phyloP scores from a whole-genome alignment of 2,329 filamentous ascomycete genomes.

The Thelonectria olida region DNA sequence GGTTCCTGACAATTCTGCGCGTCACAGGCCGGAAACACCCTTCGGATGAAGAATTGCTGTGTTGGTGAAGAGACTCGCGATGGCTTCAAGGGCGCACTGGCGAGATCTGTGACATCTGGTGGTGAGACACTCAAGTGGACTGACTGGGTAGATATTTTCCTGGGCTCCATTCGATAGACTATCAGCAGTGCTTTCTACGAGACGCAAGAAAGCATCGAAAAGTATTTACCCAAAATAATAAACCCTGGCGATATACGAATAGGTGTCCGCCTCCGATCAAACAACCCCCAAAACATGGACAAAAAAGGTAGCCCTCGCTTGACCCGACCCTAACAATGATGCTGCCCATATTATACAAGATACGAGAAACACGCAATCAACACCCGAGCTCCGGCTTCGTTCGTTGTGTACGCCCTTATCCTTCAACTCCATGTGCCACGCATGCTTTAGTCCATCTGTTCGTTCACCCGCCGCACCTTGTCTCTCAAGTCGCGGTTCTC shows the following conservation, averaged over 20 bases:
- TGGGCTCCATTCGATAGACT: background rate
- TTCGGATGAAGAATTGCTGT: too few species aligned
- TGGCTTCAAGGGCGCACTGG: background rate
- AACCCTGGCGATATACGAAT: conserved; percentile 8
- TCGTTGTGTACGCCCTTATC: conserved; percentile 17
- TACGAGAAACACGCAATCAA: conserved; percentile 23
- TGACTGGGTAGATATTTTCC: too few species aligned
- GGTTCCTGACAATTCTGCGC: background rate
- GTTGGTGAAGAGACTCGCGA: background rate
- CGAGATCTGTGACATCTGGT: background rate
- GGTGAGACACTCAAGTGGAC: too few species aligned
- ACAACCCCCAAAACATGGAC: conserved; percentile 15
- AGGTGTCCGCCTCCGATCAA: conserved; percentile 15
- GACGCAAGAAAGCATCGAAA: conserved; percentile 7
- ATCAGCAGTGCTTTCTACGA: background rate
- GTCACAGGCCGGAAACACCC: background rate
- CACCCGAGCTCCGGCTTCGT: conserved; percentile 36
- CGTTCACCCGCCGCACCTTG: conserved; percentile 59
- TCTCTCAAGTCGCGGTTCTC: conserved; percentile 77
- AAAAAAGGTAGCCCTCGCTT: conserved; percentile 16
- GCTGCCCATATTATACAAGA: conserved; percentile 38
- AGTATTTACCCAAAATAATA: conserved; percentile 19
- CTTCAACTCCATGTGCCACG: conserved; percentile 22
- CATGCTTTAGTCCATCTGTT: conserved; percentile 36
- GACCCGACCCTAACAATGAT: conserved; percentile 28